phyloP scores from a whole-genome alignment of 139 green algal genomes.

The Micractinium sp. region DNA sequence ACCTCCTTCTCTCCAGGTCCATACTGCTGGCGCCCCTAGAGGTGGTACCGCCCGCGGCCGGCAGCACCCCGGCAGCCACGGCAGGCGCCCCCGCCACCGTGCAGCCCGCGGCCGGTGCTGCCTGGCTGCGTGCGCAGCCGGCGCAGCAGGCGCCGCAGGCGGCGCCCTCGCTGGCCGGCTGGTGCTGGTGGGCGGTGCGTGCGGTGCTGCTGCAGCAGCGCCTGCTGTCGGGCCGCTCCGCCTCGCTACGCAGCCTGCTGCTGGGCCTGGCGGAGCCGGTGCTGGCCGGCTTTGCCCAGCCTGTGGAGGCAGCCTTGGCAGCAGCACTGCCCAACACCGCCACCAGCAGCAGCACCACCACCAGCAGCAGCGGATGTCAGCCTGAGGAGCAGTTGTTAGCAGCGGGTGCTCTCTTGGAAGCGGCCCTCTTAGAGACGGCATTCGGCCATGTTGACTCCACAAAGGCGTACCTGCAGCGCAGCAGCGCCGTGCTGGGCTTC shows the following conservation, averaged over 20 bases:
- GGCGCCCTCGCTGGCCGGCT: slow-evolving; percentile 33
- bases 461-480: slow-evolving; percentile 51
- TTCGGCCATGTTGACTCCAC: slow-evolving; percentile 66
- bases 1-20: slow-evolving; percentile 74
- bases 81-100: background rate
- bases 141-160: background rate
- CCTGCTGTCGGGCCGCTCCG: slow-evolving; percentile 58
- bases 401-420: slow-evolving; percentile 58
- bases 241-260: slow-evolving; percentile 55
- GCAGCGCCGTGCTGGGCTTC: slow-evolving; percentile 61
- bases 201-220: slow-evolving; percentile 63
- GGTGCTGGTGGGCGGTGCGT: slow-evolving; percentile 75
- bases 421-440: slow-evolving; percentile 57
- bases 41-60: background rate
- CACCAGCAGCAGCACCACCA: slow-evolving; percentile 24
- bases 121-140: background rate
- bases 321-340: background rate
- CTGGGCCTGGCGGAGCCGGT: slow-evolving; percentile 27
- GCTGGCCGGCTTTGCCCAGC: background rate
- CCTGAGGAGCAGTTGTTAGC: slow-evolving; percentile 19
- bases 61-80: background rate
- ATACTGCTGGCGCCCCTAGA: slow-evolving; percentile 59
- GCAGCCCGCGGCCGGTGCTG: background rate
- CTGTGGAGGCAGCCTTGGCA: background rate
- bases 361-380: background rate